A percentile compares a stretch with the other conserved stretches of the same genome.
These are phyloP conservation scores for Solanum tacnaense DNA, from an alignment of 257 asterid species.

Conservation along the genomic window DNA sequence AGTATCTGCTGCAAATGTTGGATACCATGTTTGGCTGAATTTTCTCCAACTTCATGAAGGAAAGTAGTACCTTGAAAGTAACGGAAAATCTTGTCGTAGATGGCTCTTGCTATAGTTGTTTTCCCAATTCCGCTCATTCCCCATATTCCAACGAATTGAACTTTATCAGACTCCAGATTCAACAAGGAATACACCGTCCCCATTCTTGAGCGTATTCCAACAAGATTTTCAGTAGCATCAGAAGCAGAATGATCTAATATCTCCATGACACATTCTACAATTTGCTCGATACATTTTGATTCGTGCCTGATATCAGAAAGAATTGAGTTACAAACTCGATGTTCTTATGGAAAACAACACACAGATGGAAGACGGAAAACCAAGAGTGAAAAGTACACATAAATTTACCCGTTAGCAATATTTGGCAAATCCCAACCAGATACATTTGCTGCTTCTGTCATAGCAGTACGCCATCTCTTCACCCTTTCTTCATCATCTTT, in stretches of 20 bases:
- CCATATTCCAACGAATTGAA: slow-evolving; percentile 2
- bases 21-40: slow-evolving; percentile 1
- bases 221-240: neutral
- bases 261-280: neutral
- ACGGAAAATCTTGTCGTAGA: neutral
- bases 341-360: neutral
- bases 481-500: neutral
- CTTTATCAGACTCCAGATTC: neutral
- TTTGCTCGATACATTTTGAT: neutral
- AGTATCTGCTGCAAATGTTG: slow-evolving; percentile 2
- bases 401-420: neutral
- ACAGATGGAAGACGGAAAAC: neutral
- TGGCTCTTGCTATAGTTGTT: neutral
- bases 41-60: slow-evolving; percentile 7
- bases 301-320: neutral
- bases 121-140: slow-evolving; percentile 11
- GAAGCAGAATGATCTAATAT: neutral
- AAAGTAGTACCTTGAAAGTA: neutral
- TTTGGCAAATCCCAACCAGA: neutral
- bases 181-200: neutral
- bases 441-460: neutral
- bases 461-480: neutral
- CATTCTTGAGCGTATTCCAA: slow-evolving; percentile 1
- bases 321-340: neutral
- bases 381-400: neutral